Percentiles rank a stretch among this genome's conserved stretches.
Conservation (phyloP, 352 stramenopile species). For the Thalassiosira livingstoniorum region DNA sequence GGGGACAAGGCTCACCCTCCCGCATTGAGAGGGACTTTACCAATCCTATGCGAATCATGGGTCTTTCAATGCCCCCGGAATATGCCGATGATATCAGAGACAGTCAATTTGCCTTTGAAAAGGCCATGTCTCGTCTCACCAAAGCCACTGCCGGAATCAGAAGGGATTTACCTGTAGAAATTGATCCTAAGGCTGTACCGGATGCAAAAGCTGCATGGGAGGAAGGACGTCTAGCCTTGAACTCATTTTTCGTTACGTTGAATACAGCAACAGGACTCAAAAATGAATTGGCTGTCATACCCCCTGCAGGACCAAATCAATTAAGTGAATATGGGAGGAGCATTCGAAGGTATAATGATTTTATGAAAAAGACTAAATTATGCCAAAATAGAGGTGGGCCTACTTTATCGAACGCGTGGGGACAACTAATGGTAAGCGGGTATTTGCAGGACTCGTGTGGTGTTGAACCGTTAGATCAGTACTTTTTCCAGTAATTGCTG, state of each 20-base stretch:
- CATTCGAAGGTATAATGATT: conserved; percentile 72
- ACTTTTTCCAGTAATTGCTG: conserved; percentile 76
- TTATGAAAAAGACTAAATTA: conserved; percentile 83
- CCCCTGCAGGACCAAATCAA: conserved; percentile 72
- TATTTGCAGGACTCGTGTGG: conserved; percentile 84
- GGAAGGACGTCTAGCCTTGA: conserved; percentile 75
- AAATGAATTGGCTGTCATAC: conserved; percentile 71
- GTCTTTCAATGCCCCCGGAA: conserved; percentile 78
- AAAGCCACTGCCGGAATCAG: conserved; percentile 69
- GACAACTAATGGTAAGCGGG: conserved; percentile 68
- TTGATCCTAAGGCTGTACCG: conserved; percentile 53
- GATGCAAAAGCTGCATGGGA: conserved; percentile 70
- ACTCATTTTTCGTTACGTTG: conserved; percentile 76
- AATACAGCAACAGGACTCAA: conserved; percentile 72
- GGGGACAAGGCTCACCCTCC: conserved; percentile 68
- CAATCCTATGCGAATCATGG: conserved; percentile 81
- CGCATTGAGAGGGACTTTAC: conserved; percentile 80
- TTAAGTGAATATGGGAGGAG: conserved; percentile 71
- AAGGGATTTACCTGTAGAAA: conserved; percentile 78
- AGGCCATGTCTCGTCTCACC: conserved; percentile 63
- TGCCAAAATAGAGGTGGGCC: conserved; percentile 81
- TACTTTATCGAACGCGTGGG: conserved; percentile 71
- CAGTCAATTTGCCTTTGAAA: conserved; percentile 80
- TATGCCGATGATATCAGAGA: conserved; percentile 76
- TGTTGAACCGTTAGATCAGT: conserved; percentile 78